These are phyloP conservation scores for Periconia digitata DNA, from an alignment of 2,329 filamentous ascomycete genomes.

Conservation along the genomic window DNA sequence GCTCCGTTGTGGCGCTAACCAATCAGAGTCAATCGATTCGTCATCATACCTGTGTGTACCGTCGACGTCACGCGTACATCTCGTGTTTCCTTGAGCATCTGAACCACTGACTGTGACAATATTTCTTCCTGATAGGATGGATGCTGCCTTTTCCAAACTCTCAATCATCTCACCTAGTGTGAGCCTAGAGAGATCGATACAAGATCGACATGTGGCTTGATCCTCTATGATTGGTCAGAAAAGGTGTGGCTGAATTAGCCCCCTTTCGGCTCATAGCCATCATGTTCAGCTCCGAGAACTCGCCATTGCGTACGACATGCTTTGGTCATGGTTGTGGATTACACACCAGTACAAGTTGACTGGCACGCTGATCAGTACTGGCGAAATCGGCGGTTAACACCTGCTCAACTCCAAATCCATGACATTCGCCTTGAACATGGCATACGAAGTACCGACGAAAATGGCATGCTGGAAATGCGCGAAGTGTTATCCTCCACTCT, in stretches of 20 bases:
- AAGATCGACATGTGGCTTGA: background rate
- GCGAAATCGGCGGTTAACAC: constrained; percentile 43
- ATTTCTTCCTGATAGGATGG: too few species aligned
- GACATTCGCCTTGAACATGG: constrained; percentile 40
- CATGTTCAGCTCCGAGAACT: background rate
- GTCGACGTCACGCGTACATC: too few species aligned
- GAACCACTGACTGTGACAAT: too few species aligned
- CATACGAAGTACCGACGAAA: constrained; percentile 28
- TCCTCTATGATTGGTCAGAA: too few species aligned
- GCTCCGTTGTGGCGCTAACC: too few species aligned
- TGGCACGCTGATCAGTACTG: constrained; percentile 42
- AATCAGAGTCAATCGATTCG: too few species aligned
- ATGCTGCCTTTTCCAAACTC: too few species aligned
- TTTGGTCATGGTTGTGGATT: constrained; percentile 13
- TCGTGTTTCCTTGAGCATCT: too few species aligned
- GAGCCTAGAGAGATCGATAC: too few species aligned
- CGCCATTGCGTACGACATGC: constrained; percentile 1
- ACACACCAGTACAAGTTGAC: constrained; percentile 25
- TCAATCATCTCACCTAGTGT: too few species aligned
- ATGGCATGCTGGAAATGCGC: constrained; percentile 43
- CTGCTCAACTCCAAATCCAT: constrained; percentile 43
- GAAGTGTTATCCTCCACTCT: constrained; percentile 39
- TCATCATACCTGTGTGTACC: too few species aligned
- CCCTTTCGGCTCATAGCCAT: background rate
- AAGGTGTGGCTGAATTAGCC: too few species aligned